A percentile compares a stretch with the other conserved stretches of the same genome.
These are phyloP conservation scores for Monosporozyma servazzii DNA, from an alignment of 805 yeast genomes.

Conservation along the genomic window DNA sequence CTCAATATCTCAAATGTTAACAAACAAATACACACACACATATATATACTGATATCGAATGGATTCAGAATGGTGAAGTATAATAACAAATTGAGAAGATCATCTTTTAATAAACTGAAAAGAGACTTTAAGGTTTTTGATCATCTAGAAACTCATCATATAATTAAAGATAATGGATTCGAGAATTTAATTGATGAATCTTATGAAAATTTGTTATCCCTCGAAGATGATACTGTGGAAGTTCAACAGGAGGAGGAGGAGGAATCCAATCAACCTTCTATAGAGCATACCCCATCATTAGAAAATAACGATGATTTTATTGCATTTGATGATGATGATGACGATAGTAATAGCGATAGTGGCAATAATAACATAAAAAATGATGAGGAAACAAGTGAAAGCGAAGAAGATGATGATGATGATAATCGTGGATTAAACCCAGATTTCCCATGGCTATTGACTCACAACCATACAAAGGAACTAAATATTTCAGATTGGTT, in stretches of 20 bases:
- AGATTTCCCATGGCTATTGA: slow-evolving; percentile 64
- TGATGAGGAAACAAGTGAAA: slow-evolving; percentile 6
- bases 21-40: no score
- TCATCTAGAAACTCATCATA: slow-evolving; percentile 10
- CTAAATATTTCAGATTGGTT: slow-evolving; percentile 80
- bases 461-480: slow-evolving; percentile 68
- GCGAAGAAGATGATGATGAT: slow-evolving; percentile 6
- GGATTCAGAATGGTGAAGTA: neutral
- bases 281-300: neutral
- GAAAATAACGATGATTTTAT: slow-evolving; percentile 34
- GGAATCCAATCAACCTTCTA: neutral
- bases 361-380: slow-evolving; percentile 13
- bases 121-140: slow-evolving; percentile 25
- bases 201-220: slow-evolving; percentile 6
- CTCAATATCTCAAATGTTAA: neutral
- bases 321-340: slow-evolving; percentile 31
- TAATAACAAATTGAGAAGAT: slow-evolving; percentile 23
- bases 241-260: neutral
- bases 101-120: slow-evolving; percentile 25
- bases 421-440: slow-evolving; percentile 3
- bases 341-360: slow-evolving; percentile 14
- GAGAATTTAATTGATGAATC: slow-evolving; percentile 14
- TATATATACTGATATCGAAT: no score
- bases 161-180: slow-evolving; percentile 21
- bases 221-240: slow-evolving; percentile 1